Evolutionary conservation across 2,329 filamentous ascomycete genomes (phyloP), one percentile per base, ranked within the genome.

Genomic region (Ophiostoma piceae): DNA sequence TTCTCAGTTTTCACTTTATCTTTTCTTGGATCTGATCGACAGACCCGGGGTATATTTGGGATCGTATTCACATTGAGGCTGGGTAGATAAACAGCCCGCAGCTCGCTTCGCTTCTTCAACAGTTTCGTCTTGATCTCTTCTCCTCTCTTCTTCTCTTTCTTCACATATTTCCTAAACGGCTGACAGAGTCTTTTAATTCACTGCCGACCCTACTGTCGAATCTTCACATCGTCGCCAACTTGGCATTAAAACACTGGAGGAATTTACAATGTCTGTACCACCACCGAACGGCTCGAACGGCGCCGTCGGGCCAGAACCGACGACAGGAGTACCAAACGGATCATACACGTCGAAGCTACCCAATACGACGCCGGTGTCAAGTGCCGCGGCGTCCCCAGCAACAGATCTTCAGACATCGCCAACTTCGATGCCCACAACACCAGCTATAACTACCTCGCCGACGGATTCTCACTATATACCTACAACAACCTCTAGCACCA

Each of bases 31-130:
- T 35, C 19, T 47, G 43, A 47, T 47, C 43, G 43, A n/a, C 43
- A n/a, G 43, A n/a, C 43, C 41, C 19, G 43, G 43, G 43, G 43
- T 47, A 47, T 47, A n/a, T 47, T 47, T 47, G 43, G 14, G 43
- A 47, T n/a, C 43, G 43, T 47, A 47, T 47, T 47, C 43, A 47
- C 43, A 47, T n/a, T 47, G 43, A n/a, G 43, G 43, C 43, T 47
- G 43, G 43, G 43, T 47, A 47, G 43, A 47, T 47, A 47, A 47
- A 47, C 43, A 47, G 43, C 43, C 43, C 43, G 43, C 41, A 11
- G 39, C 37, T 47, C 32, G 39, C 29, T 47, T 47, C 43, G 16
- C 43, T 19, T 7, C 43, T n/a, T 7, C 41, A 19, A 6, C 43
- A 19, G 14, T 47, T 19, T 47, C 4, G 7, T 47, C 43, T 47